Conservation (phyloP, 2,329 filamentous ascomycete species). For the Aspergillus fumigatus region DNA sequence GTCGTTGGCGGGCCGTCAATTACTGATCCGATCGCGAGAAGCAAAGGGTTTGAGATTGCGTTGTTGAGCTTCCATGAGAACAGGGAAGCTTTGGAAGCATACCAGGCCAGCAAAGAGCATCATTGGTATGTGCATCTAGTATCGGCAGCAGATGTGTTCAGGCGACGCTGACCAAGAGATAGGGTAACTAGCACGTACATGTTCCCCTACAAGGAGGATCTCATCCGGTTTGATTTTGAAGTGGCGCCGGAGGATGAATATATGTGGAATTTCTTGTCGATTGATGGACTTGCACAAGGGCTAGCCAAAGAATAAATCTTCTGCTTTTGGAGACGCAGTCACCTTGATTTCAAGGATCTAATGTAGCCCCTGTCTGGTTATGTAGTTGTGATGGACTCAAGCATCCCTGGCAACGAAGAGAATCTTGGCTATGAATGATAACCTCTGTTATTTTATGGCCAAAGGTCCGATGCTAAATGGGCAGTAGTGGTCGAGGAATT, state of each 20-base stretch:
- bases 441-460: no score
- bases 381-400: no score
- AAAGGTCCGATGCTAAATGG: no score
- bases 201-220: slow-evolving; percentile 51
- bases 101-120: slow-evolving; percentile 52
- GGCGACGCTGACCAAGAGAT: neutral
- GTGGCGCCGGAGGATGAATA: slow-evolving; percentile 33
- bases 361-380: no score
- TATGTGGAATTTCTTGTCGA: slow-evolving; percentile 6
- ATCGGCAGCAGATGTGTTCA: no score
- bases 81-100: slow-evolving; percentile 44
- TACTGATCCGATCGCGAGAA: slow-evolving; percentile 49
- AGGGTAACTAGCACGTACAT: slow-evolving; percentile 51
- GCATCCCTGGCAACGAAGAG: no score
- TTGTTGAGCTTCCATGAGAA: slow-evolving; percentile 51
- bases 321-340: no score
- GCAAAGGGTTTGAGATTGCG: slow-evolving; percentile 51
- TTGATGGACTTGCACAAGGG: neutral
- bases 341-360: no score
- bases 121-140: slow-evolving; percentile 34
- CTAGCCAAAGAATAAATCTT: neutral
- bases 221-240: slow-evolving; percentile 54
- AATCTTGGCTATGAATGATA: no score
- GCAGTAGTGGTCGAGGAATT: no score
- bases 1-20: slow-evolving; percentile 52